These are phyloP conservation scores for Biscogniauxia sp. DNA, from an alignment of 2,329 filamentous ascomycete genomes.

Conservation along the genomic window DNA sequence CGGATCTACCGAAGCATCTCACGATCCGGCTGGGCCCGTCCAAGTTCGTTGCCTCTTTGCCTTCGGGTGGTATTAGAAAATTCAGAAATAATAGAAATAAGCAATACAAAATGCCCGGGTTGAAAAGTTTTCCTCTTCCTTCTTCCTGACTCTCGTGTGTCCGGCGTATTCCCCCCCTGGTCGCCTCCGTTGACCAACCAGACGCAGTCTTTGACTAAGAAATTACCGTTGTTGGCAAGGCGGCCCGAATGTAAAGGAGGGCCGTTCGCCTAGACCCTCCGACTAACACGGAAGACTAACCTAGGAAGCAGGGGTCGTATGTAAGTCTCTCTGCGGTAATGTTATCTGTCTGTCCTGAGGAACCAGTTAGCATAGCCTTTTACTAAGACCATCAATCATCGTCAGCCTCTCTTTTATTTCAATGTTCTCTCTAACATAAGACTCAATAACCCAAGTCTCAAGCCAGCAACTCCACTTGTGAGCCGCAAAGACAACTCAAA, in stretches of 20 bases:
- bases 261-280: background rate
- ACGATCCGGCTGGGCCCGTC: background rate
- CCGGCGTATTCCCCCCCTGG: background rate
- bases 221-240: slow-evolving; percentile 9
- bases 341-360: no score
- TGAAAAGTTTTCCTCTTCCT: background rate
- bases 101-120: background rate
- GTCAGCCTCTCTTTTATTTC: no score
- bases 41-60: background rate
- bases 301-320: background rate
- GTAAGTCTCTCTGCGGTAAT: no score
- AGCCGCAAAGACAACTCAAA: no score
- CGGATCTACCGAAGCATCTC: background rate
- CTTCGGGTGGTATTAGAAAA: background rate
- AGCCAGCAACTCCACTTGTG: no score
- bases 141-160: no score
- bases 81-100: no score
- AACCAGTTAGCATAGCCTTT: no score
- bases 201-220: slow-evolving; percentile 11
- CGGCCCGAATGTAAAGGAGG: background rate
- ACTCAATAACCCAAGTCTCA: no score
- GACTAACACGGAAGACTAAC: background rate
- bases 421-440: no score
- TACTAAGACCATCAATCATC: no score
- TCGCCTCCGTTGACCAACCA: slow-evolving; percentile 9